These are phyloP conservation scores for Polyporus arcularius DNA, from an alignment of 768 basidiomycete species.

Conservation along the genomic window DNA sequence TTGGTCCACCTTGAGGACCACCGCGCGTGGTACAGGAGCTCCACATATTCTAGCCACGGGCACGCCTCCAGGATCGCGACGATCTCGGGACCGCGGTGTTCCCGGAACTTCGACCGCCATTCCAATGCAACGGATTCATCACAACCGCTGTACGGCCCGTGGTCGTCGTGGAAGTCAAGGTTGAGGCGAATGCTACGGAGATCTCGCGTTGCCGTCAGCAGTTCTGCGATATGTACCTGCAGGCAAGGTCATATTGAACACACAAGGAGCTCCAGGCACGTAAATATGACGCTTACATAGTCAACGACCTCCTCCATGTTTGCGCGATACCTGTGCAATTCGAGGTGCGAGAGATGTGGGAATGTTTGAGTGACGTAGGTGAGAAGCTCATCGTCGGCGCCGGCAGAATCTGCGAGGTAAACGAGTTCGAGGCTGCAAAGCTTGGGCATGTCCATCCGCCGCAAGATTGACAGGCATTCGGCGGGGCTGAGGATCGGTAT, in stretches of 20 bases:
- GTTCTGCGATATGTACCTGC: not conserved
- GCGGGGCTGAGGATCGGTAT: not conserved
- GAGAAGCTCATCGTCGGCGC: not conserved
- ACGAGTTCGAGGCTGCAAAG: not conserved
- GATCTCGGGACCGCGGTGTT: too few relatives aligned
- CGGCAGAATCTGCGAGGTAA: not conserved
- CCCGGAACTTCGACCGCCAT: too few relatives aligned
- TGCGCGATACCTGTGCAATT: slow-evolving; percentile 1
- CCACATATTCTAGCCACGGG: too few relatives aligned
- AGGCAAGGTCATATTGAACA: not conserved
- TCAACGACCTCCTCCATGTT: not conserved
- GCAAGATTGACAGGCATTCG: not conserved
- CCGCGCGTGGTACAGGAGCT: too few relatives aligned
- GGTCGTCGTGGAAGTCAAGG: not conserved
- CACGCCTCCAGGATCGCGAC: too few relatives aligned
- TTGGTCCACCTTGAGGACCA: too few relatives aligned
- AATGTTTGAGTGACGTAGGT: not conserved
- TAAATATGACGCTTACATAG: not conserved
- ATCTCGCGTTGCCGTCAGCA: not conserved
- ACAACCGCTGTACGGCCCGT: not conserved
- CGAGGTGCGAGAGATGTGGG: not conserved
- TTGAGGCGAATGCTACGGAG: not conserved
- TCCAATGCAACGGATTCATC: too few relatives aligned
- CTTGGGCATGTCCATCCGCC: not conserved
- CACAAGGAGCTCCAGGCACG: not conserved